Evolutionary conservation across 75 land plant genomes (phyloP).

Genomic region (Cunninghamia lanceolata): DNA sequence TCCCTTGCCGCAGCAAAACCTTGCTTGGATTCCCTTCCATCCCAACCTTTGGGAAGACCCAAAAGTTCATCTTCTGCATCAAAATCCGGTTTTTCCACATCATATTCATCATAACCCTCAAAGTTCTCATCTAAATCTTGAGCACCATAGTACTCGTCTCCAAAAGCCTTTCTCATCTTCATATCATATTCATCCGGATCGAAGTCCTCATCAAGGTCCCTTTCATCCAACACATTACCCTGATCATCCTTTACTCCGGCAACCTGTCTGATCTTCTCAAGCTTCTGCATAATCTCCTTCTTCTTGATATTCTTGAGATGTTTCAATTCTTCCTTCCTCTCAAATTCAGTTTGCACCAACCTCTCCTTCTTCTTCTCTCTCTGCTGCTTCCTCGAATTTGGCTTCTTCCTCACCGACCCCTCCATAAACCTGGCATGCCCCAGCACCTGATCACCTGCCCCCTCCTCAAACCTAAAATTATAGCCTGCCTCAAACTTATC

Average conservation of each 20-base stretch:
- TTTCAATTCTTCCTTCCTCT: constrained; percentile 85
- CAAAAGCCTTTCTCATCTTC: constrained; percentile 83
- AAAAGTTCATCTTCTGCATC: constrained; percentile 87
- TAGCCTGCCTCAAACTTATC: constrained; percentile 73
- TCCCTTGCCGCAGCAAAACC: constrained; percentile 36
- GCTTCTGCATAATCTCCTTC: constrained; percentile 83
- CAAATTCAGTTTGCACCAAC: constrained; percentile 53
- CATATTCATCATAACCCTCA: constrained; percentile 26
- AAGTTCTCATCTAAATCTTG: constrained; percentile 71
- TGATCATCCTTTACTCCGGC: constrained; percentile 57
- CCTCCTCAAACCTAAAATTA: constrained; percentile 71
- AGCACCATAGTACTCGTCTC: constrained; percentile 67
- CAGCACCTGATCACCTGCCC: constrained; percentile 58
- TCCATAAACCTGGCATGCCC: constrained; percentile 73
- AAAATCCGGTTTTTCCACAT: constrained; percentile 80
- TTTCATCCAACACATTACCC: constrained; percentile 20
- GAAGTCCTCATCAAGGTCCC: constrained; percentile 90
- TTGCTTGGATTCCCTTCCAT: constrained; percentile 22
- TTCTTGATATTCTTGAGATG: constrained; percentile 93
- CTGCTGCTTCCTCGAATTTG: constrained; percentile 61
- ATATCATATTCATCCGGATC: constrained; percentile 90
- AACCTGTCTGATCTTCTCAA: constrained; percentile 59
- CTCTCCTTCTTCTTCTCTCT: constrained; percentile 82
- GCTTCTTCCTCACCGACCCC: constrained; percentile 85
- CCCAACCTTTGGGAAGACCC: constrained; percentile 79